These are phyloP conservation scores for Diaporthe aspalathi DNA, from an alignment of 2,329 filamentous ascomycete genomes.

Conservation along the genomic window DNA sequence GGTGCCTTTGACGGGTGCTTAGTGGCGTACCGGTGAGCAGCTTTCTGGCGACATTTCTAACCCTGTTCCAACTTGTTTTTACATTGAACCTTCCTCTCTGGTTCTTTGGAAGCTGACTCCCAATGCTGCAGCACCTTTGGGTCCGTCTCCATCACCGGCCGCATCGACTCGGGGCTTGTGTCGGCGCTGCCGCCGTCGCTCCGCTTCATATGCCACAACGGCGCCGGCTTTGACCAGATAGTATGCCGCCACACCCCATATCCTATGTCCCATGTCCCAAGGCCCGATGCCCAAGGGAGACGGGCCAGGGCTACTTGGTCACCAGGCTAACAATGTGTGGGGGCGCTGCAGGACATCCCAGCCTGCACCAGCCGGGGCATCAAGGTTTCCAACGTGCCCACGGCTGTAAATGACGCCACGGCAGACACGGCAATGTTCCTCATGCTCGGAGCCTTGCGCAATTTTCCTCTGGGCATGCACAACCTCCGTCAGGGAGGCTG, in stretches of 20 bases:
- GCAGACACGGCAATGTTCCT: slow-evolving; percentile 86
- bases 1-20: slow-evolving; percentile 74
- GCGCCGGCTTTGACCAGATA: slow-evolving; percentile 88
- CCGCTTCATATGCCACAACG: slow-evolving; percentile 71
- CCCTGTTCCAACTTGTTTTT: too few species aligned
- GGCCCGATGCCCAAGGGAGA: too few species aligned
- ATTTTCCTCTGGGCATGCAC: slow-evolving; percentile 75
- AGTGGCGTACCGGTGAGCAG: slow-evolving; percentile 75
- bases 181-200: slow-evolving; percentile 64
- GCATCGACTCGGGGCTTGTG: slow-evolving; percentile 78
- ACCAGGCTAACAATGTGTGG: neutral
- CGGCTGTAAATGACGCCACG: slow-evolving; percentile 83
- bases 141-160: slow-evolving; percentile 73
- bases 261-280: too few species aligned
- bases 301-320: too few species aligned
- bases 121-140: too few species aligned
- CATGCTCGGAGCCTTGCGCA: slow-evolving; percentile 81
- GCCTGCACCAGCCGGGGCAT: slow-evolving; percentile 76
- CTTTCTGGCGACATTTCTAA: too few species aligned
- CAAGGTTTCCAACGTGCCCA: slow-evolving; percentile 83
- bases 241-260: neutral
- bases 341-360: slow-evolving; percentile 63
- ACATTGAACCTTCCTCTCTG: too few species aligned
- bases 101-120: too few species aligned
- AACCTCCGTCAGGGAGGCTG: slow-evolving; percentile 75